Base-by-base conservation (phyloP, 345 rosid species). In the Ceriops decandra region DNA sequence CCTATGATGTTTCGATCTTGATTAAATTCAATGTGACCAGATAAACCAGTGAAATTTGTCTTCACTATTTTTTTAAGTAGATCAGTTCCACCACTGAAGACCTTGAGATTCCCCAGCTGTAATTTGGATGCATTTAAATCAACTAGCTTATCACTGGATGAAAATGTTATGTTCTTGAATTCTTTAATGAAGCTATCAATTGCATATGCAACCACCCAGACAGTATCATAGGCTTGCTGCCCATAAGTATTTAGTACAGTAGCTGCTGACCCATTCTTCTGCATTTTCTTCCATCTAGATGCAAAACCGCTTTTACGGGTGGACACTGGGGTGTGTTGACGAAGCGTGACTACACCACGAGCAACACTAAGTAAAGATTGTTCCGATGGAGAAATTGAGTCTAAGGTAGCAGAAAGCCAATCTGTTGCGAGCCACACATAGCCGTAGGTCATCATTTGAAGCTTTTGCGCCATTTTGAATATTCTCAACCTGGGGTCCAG, bases 381-480 rank as follows among this genome's bases (percentile, higher is more conserved):
- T 60, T 77, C 79, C 19, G 30, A 54, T 11, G 81, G 72, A 72
- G 85, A 69, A 42, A 78, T 27, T 52, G 97, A 89, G 69, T 90
- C 96, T 68, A 90, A 67, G 27, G 93, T 84, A 59, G 89, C 69
- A 73, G 96, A 80, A 64, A 93, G 87, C 98, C 98, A 93, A 83
- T 90, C 96, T 9, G 98, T 89, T 63, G 95, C 85, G 7, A 93
- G 74, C 98, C 98, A 93, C 35, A 85, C 93, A 46, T 82, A 90
- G 64, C 72, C 74, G 63, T 70, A 64, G 28, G 78, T 82, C 96
- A 93, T 85, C 98, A 90, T 89, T 57, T 82, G 77, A 72, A 93
- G 90, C 60, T 83, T 75, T 66, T 82, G 65, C 3, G 91, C 96
- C 57, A 82, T 49, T 22, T 62, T 53, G 68, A 89, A 89, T 72